phyloP scores from a whole-genome alignment of 192 early-diverging fungal genomes.

The Globomyces pollinis-pini region DNA sequence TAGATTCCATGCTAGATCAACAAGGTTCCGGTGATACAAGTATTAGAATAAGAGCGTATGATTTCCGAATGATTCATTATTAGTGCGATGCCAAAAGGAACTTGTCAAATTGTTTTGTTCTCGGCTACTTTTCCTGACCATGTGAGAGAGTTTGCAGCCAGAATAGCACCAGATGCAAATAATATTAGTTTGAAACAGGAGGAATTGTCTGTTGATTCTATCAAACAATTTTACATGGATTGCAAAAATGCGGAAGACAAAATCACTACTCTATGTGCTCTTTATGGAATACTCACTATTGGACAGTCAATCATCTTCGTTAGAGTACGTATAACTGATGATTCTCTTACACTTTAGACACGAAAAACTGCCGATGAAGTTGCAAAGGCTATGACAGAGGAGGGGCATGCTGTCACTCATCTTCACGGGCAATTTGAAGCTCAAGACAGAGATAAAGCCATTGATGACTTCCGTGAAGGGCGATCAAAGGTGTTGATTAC shows the following conservation, averaged over 20 bases:
- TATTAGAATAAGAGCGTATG: constrained; percentile 71
- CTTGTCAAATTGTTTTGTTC: constrained; percentile 84
- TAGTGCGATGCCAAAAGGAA: constrained; percentile 54
- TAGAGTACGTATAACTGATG: constrained; percentile 53
- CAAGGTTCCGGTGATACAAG: constrained; percentile 76
- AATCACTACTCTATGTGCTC: constrained; percentile 37
- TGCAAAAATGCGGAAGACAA: constrained; percentile 76
- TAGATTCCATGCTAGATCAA: constrained; percentile 94
- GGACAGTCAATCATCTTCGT: constrained; percentile 97
- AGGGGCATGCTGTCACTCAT: constrained; percentile 76
- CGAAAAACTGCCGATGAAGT: constrained; percentile 80
- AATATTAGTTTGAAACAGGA: constrained; percentile 75
- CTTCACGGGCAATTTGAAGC: constrained; percentile 78
- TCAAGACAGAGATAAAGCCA: constrained; percentile 75
- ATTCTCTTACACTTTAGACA: constrained; percentile 40
- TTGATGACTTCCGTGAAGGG: constrained; percentile 88
- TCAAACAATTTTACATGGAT: constrained; percentile 97
- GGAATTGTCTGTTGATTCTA: constrained; percentile 87
- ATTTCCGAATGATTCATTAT: constrained; percentile 28
- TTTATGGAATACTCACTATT: constrained; percentile 74
- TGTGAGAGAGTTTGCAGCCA: constrained; percentile 66
- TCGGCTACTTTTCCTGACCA: constrained; percentile 86
- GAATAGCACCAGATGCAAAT: constrained; percentile 81
- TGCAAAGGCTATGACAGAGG: constrained; percentile 59
- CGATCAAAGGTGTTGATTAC: constrained; percentile 89